These are phyloP conservation scores for Russula brevipes DNA, from an alignment of 768 basidiomycete species.

Conservation along the genomic window DNA sequence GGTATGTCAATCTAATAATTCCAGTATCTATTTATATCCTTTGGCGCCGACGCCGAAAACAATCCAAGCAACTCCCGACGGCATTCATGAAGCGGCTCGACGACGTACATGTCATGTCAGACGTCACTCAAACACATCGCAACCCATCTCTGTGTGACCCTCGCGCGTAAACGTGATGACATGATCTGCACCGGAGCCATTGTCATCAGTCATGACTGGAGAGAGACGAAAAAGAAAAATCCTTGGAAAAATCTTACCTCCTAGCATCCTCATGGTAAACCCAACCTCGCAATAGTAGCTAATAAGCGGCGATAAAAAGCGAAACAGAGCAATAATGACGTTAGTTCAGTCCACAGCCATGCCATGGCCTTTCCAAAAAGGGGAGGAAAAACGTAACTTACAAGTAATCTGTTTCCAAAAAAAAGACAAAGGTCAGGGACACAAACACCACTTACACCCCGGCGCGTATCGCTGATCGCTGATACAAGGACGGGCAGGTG, in stretches of 20 bases:
- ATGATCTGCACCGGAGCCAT: slow-evolving; percentile 41
- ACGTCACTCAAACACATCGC: slow-evolving; percentile 33
- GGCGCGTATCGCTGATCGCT: no score
- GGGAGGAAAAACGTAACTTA: neutral
- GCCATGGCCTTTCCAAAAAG: no score
- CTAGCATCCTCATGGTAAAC: slow-evolving; percentile 2
- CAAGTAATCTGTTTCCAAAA: neutral
- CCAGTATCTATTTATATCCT: neutral
- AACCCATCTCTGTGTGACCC: slow-evolving; percentile 56
- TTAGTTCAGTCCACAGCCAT: neutral
- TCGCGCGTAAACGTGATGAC: slow-evolving; percentile 62
- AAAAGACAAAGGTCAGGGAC: no score
- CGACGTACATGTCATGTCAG: neutral
- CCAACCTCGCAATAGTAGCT: slow-evolving; percentile 12
- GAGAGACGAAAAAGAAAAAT: neutral
- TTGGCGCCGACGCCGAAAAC: neutral
- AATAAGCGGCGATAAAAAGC: neutral
- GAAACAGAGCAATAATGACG: neutral
- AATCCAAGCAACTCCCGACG: no score
- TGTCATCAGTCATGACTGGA: neutral
- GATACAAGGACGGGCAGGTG: no score
- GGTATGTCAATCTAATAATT: neutral
- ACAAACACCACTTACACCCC: no score
- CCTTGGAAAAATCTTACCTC: neutral
- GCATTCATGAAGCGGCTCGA: no score